phyloP scores from a whole-genome alignment of 1,284 basidiomycete genomes.

The Melampsora americana region DNA sequence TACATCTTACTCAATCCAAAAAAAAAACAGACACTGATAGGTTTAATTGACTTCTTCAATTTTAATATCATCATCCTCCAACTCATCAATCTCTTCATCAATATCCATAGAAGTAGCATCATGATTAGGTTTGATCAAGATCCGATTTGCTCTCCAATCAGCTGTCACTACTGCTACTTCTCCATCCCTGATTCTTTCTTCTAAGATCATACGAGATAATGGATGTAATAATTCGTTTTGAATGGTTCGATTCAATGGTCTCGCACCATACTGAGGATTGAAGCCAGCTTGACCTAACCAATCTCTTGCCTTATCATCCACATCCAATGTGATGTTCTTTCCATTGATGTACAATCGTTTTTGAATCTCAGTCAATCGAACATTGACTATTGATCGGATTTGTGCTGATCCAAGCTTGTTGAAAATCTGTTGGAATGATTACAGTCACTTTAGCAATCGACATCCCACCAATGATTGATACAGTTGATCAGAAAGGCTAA shows the following conservation, averaged over 20 bases:
- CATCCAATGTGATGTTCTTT: constrained; percentile 72
- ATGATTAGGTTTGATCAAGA: constrained; percentile 82
- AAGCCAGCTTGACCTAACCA: constrained; percentile 79
- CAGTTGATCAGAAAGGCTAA: not conserved
- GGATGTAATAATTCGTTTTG: constrained; percentile 92
- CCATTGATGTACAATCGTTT: constrained; percentile 68
- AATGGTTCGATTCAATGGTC: constrained; percentile 86
- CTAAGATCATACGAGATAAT: constrained; percentile 78
- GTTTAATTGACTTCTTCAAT: constrained; percentile 73
- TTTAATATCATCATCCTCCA: constrained; percentile 61
- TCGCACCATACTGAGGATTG: constrained; percentile 68
- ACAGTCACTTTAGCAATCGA: not conserved
- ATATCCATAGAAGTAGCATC: constrained; percentile 59
- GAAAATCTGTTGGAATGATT: constrained; percentile 58
- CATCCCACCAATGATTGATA: not conserved
- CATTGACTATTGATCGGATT: constrained; percentile 60
- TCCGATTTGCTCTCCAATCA: constrained; percentile 76
- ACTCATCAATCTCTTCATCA: constrained; percentile 63
- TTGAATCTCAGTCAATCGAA: constrained; percentile 62
- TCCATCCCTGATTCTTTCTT: constrained; percentile 75
- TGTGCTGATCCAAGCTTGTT: constrained; percentile 58
- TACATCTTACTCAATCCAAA: not conserved
- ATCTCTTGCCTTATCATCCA: constrained; percentile 73
- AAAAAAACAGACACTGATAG: not conserved
- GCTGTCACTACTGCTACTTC: constrained; percentile 74